phyloP scores from a whole-genome alignment of 176 grass and related monocot species.

The Zizania latifolia region DNA sequence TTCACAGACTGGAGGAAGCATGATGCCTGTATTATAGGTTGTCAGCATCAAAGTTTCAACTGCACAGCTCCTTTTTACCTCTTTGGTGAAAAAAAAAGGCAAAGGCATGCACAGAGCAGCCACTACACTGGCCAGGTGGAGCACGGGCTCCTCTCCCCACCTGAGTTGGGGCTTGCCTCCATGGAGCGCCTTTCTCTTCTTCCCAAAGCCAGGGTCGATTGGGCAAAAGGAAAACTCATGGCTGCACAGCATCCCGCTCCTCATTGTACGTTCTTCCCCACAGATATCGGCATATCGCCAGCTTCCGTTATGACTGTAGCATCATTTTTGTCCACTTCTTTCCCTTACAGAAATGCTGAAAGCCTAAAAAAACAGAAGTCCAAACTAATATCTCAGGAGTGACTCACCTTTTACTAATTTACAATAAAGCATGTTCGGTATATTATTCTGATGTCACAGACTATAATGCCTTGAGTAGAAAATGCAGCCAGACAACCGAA shows the following conservation, averaged over 20 bases:
- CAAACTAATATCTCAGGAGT: background rate
- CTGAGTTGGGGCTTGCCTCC: too few relatives aligned
- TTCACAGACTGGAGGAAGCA: too few relatives aligned
- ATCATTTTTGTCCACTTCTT: background rate
- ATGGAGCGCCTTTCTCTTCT: too few relatives aligned
- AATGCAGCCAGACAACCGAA: too few relatives aligned
- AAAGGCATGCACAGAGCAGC: constrained; percentile 34
- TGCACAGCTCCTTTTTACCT: constrained; percentile 52
- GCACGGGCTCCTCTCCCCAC: too few relatives aligned
- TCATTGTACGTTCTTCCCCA: background rate
- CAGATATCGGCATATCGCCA: constrained; percentile 22
- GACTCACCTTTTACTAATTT: background rate
- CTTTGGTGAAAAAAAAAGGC: constrained; percentile 47
- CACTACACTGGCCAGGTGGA: constrained; percentile 43
- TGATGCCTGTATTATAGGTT: constrained; percentile 16
- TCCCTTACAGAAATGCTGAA: constrained; percentile 20
- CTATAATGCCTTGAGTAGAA: constrained; percentile 6
- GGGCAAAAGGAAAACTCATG: too few relatives aligned
- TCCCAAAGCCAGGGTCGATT: too few relatives aligned
- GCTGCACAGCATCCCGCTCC: constrained; percentile 25
- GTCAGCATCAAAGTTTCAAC: constrained; percentile 57
- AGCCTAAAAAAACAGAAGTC: too few relatives aligned
- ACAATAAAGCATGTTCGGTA: background rate
- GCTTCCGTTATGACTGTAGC: background rate
- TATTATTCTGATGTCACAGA: background rate